Evolutionary conservation across 2,329 filamentous ascomycete species (phyloP).

Genomic region (Trichophyton verrucosum): DNA sequence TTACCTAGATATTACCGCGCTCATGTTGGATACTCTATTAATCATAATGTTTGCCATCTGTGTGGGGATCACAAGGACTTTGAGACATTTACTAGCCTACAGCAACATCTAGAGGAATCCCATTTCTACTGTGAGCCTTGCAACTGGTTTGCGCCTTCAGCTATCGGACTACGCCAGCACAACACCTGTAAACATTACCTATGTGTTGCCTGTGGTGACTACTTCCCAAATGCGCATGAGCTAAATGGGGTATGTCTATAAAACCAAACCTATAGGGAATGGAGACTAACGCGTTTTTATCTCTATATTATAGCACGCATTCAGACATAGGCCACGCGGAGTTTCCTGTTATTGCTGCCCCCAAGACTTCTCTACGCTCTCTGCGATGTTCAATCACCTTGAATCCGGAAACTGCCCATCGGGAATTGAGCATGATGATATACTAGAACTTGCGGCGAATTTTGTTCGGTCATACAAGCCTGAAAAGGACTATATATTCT

Average conservation of each 20-base stretch:
- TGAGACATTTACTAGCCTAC: conserved; percentile 11
- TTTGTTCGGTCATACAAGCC: conserved; percentile 3
- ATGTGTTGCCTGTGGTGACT: conserved; percentile 15
- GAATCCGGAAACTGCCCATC: conserved; percentile 15
- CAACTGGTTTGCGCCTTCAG: conserved; percentile 15
- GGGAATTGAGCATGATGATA: conserved; percentile 10
- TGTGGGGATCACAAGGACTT: conserved; percentile 12
- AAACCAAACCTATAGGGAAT: not conserved
- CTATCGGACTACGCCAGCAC: conserved; percentile 12
- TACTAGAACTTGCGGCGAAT: conserved; percentile 9
- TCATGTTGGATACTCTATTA: conserved; percentile 5
- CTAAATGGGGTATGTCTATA: conserved; percentile 12
- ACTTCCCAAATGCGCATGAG: conserved; percentile 14
- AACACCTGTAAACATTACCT: conserved; percentile 13
- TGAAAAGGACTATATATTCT: conserved; percentile 9
- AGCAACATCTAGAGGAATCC: conserved; percentile 12
- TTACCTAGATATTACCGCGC: conserved; percentile 1
- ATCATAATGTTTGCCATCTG: conserved; percentile 11
- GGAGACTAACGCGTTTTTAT: not conserved
- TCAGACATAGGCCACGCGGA: conserved; percentile 12
- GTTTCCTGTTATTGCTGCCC: conserved; percentile 14
- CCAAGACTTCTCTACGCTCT: conserved; percentile 12
- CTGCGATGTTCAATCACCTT: conserved; percentile 16
- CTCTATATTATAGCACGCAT: conserved; percentile 9
- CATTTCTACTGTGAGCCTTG: conserved; percentile 17